These are phyloP conservation scores for Tulasnella sp. DNA, from an alignment of 768 basidiomycete genomes.

Conservation along the genomic window DNA sequence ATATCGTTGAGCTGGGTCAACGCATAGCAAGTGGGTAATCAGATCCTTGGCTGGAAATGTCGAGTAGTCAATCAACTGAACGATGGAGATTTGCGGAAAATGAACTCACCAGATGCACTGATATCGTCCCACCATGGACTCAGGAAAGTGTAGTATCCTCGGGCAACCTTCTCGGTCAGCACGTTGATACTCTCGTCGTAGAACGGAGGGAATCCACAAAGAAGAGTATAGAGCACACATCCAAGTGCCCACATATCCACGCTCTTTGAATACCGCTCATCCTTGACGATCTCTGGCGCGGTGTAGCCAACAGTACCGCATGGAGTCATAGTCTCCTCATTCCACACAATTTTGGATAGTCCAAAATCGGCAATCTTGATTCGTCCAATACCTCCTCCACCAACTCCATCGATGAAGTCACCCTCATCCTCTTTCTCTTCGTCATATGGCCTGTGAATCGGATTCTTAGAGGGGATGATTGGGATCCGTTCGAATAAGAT, in stretches of 20 bases:
- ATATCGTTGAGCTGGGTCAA: constrained; percentile 89
- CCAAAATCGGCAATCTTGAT: constrained; percentile 99
- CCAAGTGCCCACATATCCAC: constrained; percentile 99
- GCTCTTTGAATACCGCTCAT: constrained; percentile 89
- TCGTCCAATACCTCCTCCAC: constrained; percentile 92
- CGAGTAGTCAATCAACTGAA: constrained; percentile 2
- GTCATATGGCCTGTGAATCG: constrained; percentile 74
- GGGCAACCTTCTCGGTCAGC: constrained; percentile 93
- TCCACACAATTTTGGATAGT: constrained; percentile 94
- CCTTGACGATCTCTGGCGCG: constrained; percentile 98
- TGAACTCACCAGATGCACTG: constrained; percentile 50
- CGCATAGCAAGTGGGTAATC: constrained; percentile 86
- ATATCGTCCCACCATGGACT: constrained; percentile 99
- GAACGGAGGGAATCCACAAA: constrained; percentile 96
- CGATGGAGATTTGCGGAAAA: no score
- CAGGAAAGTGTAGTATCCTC: constrained; percentile 94
- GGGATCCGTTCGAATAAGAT: constrained; percentile 87
- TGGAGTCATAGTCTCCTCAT: constrained; percentile 97
- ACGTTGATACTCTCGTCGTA: constrained; percentile 99
- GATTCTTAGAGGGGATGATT: constrained; percentile 69
- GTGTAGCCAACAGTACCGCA: constrained; percentile 99
- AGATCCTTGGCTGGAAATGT: constrained; percentile 72
- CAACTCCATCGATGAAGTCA: constrained; percentile 80
- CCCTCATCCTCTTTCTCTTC: constrained; percentile 99
- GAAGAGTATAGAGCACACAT: constrained; percentile 95